Evolutionary conservation across 164 flowering plant species (phyloP).

Genomic region (grape (Vitis vinifera)): DNA sequence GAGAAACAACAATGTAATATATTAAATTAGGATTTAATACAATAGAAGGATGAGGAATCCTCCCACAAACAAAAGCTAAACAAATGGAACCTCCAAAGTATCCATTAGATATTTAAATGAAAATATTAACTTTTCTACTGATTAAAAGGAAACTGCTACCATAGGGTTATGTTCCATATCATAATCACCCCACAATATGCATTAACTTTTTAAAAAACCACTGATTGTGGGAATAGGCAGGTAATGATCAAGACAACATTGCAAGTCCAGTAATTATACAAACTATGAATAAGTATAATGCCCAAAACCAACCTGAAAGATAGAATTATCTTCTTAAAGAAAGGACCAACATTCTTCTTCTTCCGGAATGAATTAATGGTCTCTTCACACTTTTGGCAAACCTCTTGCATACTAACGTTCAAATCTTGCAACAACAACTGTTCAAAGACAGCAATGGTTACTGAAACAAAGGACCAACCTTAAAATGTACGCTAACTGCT

Average conservation of each 20-base stretch:
- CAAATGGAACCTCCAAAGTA: no score
- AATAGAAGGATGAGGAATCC: no score
- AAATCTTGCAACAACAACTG: conserved; percentile 45
- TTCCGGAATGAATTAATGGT: conserved; percentile 34
- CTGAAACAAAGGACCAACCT: not conserved
- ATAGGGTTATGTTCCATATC: not conserved
- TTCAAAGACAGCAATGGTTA: conserved; percentile 13
- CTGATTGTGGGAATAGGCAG: not conserved
- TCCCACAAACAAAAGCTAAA: no score
- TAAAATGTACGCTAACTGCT: not conserved
- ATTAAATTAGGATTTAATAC: no score
- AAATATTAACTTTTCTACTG: no score
- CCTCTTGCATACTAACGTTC: conserved; percentile 41
- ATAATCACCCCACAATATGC: not conserved
- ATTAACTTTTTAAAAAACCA: not conserved
- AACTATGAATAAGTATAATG: not conserved
- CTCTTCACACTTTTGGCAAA: conserved; percentile 58
- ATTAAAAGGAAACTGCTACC: no score
- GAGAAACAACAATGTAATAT: no score
- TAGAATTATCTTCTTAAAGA: conserved; percentile 41
- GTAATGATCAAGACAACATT: not conserved
- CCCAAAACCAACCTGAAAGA: conserved; percentile 50
- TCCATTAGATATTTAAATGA: no score
- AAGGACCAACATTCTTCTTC: conserved; percentile 49
- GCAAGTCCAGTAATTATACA: not conserved